Conservation (phyloP, 345 rosid genomes). For the Durio zibethinus region DNA sequence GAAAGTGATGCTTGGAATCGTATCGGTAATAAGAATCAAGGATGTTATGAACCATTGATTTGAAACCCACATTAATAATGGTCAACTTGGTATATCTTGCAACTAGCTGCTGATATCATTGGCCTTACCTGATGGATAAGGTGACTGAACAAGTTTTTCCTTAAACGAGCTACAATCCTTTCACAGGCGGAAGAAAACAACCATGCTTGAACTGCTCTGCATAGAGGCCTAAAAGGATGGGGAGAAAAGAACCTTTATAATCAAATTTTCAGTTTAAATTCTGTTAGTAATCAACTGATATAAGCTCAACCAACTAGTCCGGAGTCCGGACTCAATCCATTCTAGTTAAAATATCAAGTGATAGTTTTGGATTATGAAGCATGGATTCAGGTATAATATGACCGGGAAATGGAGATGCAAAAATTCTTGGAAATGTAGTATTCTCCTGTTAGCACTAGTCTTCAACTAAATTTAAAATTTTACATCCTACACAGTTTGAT, state of each 20-base stretch:
- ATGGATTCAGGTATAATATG: neutral
- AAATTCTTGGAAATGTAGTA: neutral
- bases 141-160: conserved; percentile 50
- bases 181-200: conserved; percentile 56
- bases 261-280: neutral
- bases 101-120: neutral
- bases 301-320: neutral
- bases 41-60: conserved; percentile 1
- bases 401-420: neutral
- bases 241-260: neutral
- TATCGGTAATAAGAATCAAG: neutral
- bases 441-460: too few relatives aligned
- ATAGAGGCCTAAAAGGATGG: conserved; percentile 35
- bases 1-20: neutral
- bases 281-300: too few relatives aligned
- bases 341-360: neutral
- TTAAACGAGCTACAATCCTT: conserved; percentile 62
- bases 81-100: neutral
- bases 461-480: too few relatives aligned
- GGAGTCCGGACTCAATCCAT: neutral
- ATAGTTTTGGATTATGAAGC: neutral
- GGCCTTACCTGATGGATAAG: conserved; percentile 49
- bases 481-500: too few relatives aligned
- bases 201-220: conserved; percentile 59
- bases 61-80: neutral